Percentiles rank a stretch among this genome's conserved stretches.
Evolutionary conservation across 495 filamentous ascomycete genomes (phyloP).

Genomic region (Xanthoparmelia taractica): DNA sequence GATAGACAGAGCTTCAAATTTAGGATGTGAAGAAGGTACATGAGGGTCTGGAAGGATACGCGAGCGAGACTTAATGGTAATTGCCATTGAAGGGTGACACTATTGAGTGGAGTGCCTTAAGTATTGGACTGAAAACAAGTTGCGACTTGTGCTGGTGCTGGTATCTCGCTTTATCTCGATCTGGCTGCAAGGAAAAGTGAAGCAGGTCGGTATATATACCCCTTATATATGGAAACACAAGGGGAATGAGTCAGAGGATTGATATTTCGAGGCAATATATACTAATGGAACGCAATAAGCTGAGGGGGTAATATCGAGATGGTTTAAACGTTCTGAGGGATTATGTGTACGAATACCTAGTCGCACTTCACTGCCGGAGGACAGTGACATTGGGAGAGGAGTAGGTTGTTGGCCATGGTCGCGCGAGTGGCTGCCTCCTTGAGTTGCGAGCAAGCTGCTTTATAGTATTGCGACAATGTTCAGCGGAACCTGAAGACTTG

Average conservation of each 20-base stretch:
- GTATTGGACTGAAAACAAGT: background rate
- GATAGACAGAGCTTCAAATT: background rate
- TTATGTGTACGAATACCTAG: too few species aligned
- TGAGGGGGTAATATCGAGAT: too few species aligned
- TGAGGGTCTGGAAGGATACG: background rate
- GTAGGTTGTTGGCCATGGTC: conserved; percentile 5
- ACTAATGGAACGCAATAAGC: too few species aligned
- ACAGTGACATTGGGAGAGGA: too few species aligned
- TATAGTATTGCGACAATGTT: too few species aligned
- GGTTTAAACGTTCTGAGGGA: too few species aligned
- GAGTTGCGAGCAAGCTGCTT: background rate
- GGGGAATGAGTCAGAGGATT: too few species aligned
- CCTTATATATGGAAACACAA: too few species aligned
- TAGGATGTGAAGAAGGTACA: background rate
- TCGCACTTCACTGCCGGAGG: too few species aligned
- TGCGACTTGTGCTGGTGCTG: background rate
- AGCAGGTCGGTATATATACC: too few species aligned
- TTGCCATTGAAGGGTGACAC: background rate
- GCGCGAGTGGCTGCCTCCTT: background rate
- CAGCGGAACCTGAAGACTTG: conserved; percentile 11
- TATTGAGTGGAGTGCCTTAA: background rate
- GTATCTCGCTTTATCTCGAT: background rate
- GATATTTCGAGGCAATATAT: too few species aligned
- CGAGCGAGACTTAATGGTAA: background rate
- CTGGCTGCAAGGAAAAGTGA: background rate